Evolutionary conservation across 352 stramenopile species (phyloP), one percentile per base, ranked within the genome.

Genomic region (Phytophthora tentaculata): DNA sequence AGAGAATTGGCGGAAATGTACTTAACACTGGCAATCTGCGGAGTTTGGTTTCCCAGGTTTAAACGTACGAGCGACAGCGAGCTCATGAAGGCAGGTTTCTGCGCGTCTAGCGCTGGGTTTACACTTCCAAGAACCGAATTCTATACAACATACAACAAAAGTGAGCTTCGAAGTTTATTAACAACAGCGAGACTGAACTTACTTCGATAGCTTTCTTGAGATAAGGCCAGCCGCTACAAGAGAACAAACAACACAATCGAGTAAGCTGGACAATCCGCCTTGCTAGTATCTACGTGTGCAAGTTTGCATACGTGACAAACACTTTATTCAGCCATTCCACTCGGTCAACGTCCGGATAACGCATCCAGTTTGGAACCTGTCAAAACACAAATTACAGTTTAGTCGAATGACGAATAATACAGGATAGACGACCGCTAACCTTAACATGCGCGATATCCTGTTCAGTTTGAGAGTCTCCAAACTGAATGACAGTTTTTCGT

Each of bases 261-360:
- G 16, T 37, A 61, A 64, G 48, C 49, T 53, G 9, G 23, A 41
- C 28, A 52, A 49, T 24, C 14, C 14, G 41, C 23, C 8, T 19
- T 26, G 17, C 23, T 28, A 26, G 24, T 41, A 5, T 32, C 9
- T 41, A 56, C 19, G 23, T 12, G 44, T 48, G 22, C 19, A 17
- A 32, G 7, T 19, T 41, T 22, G 65, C 75, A 45, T 68, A 79
- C 61, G 64, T 72, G 56, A 74, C 64, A 52, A 94, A 84, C 4
- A 90, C 84, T 61, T 86, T 88, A 66, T 94, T 94, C 57, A 94
- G 77, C 86, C 86, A 94, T 26, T 90, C 79, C 45, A 89, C 82
- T 55, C 84, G 82, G 63, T 94, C 86, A 19, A 90, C 74, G 43
- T 94, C 86, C 3, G 82, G 79, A 48, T 84, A 73, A 13, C 75